Base-by-base conservation (phyloP, 768 basidiomycete species). In the Leccinum imitatum region DNA sequence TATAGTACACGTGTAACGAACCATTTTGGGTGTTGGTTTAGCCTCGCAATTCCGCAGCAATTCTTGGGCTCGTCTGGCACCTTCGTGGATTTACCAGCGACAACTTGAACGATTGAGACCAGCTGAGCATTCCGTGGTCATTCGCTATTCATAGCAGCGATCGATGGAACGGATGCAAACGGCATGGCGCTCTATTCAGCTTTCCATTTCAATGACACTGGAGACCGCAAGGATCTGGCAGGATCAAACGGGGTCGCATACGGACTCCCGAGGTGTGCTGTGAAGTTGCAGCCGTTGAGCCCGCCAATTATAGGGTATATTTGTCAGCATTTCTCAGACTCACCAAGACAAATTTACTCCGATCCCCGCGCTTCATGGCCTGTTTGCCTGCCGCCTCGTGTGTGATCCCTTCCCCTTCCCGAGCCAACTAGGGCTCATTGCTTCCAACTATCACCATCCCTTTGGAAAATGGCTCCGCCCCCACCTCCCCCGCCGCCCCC, bases 401-500 rank as follows among this genome's bases (percentile, higher is more conserved):
- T 62, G 70, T 62, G 61, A 59, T 59, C 54, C 56, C 50, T 51
- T 50, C 63, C 57, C 56, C 54, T 58, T 56, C 60, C 56, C 61
- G 50, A 57, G 59, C 58, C 54, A 62, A 60, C 65, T 52, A 61
- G 56, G 65, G 46, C 61, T 62, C 61, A 65, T 63, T 56, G 52
- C 61, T 62, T 62, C 56, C 44, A 17, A 63, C 68, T 58, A 47
- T 58, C 66, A 59, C 53, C 62, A 31, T 25, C 55, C 58, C 31
- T 48, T 58, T 73, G 76, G 67, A 73, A 69, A 70, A 82, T 82
- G 81, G 67, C 81, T 53, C 82, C 82, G 30, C 77, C 76, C 1
- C 76, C 77, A 0, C 83, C 83, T 0, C 82, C 83, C 0, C 81
- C 76, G 0, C 80, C 53, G 0, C 72, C 80, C 0, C 84, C 84